Base-by-base conservation (phyloP, 371 early-diverging fungal species). In the Mortierella sp. region DNA sequence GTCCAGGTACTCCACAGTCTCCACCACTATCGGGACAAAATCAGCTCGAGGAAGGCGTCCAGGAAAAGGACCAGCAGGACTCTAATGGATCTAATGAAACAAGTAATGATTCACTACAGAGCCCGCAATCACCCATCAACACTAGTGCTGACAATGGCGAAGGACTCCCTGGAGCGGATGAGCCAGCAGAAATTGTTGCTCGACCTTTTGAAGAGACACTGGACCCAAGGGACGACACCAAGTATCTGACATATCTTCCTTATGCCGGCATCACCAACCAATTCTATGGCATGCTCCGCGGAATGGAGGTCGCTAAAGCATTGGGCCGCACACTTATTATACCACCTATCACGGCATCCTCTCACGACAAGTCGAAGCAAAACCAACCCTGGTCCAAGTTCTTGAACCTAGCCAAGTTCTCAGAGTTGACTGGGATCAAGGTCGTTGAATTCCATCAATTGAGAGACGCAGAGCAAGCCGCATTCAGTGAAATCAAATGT, bases 311-410 rank as follows among this genome's bases (percentile, higher is more conserved):
- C n/a, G 77, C 77, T 52, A 63, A 54, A 44, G 54, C 70, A 6
- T 39, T 64, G 3, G 77, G 46, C 3, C 60, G 77, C 19, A 76
- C 77, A 5, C 40, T 76, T 50, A 76, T 76, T 46, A 60, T 76
- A 55, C 77, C 77, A 46, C 77, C 77, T 24, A 76, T 76, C 51
- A 76, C 70, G 2, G 77, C 77, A 24, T 76, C 77, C 14, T 69
- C 70, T 24, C 77, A 76, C 31, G 77, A 76, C 56, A 76, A 76
- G 47, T 76, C 77, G 14, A 76, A 76, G 46, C 77, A 76, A 37
- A 76, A 69, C 52, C 77, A 76, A 31, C 77, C 77, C 25, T 76
- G 77, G 77, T 76, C 77, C 2, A 64, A 58, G n/a, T 76, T 76
- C 55, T 25, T 76, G 48, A 54, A 76, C 44, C 63, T 76, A 24